Base-by-base conservation (phyloP, 2,329 filamentous ascomycete species). In the Proliferodiscus dingleyae region DNA sequence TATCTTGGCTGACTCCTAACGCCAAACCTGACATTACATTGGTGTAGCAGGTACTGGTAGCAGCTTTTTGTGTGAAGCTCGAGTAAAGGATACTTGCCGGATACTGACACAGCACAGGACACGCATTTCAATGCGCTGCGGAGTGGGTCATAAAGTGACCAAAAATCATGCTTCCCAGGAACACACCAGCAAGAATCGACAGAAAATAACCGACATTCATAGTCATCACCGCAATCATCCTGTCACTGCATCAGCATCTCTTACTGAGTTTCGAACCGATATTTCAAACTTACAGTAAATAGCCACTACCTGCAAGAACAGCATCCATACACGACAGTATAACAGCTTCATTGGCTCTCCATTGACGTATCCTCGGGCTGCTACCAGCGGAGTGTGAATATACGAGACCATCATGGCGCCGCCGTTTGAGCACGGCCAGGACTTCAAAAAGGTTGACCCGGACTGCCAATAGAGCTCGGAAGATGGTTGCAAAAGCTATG, bases 191-290 rank as follows among this genome's bases (percentile, higher is more conserved):
- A 15, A 91, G 72, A 16, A 89, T 75, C 0, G 85, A 88, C 45
- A 87, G 67, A 63, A 90, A 89, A 64, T 90, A 91, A 7, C 87
- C 87, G 15, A 89, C 77, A 56, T 91, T 90, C 69, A 86, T 79
- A 1, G 86, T 89, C 87, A 91, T 95, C 61, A 93, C 85, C 11
- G 85, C 87, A 67, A 94, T 68, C 89, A 95, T 95, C 50, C 88
- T 94, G 55, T 29, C 39, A 13, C 10, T 11, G 52, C 47, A 48
- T 42, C 34, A 46, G 48, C 23, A 47, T 38, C 42, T 37, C 41
- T 18, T 52, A 19, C 13, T 26, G 30, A 41, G 41, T 37, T 41
- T 10, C 26, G 29, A 11, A 37, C 30, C 33, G 38, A 21, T 32
- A 36, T 19, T 33, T 37, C 19, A 29, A 21, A 80, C 87, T 75